Base-by-base conservation (phyloP, 176 grass and related monocot species). In the Rhynchospora pubera region DNA sequence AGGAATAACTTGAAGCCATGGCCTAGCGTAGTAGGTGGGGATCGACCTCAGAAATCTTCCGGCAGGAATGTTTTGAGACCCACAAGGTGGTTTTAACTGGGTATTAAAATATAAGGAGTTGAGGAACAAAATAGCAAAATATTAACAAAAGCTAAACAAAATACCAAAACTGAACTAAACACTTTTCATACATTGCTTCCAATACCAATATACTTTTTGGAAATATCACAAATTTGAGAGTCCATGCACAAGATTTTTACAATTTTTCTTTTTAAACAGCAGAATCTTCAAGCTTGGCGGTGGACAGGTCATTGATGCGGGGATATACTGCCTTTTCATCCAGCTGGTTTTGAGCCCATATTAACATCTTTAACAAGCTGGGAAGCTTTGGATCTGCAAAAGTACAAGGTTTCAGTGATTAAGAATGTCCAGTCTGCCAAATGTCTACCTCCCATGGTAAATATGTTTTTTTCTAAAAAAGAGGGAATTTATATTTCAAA, bases 351-450 rank as follows among this genome's bases (percentile, higher is more conserved):
- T 98, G 92, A 57, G 92, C 91, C 92, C 92, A 98, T 28, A 91
- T 85, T 83, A 98, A 22, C 92, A 94, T 94, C 82, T 98, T 98
- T 82, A 98, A 62, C 85, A 98, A 84, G 64, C 92, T 94, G 32
- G 95, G 95, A 72, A 98, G 92, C 57, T 98, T 98, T 63, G 92
- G 92, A 87, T 98, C 95, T 98, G 90, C 19, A 18, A 44, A 81
- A 61, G 18, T 83, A 23, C 30, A 44, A 14, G 22, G 71, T 53
- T 26, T 75, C 71, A 75, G 47, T 1, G 53, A 76, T 76, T 18
- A 55, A 76, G 24, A 55, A 30, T 16, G 22, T 42, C 16, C 0
- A 9, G 23, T 57, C 4, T 39, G 77, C 77, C 34, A 39, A 39
- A 39, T 39, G 2, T 4, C 34, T 39, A 39, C 34, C 34, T 39